Conservation (phyloP, 139 green algal species). For the Auxenochlorella pyrenoidosa region DNA sequence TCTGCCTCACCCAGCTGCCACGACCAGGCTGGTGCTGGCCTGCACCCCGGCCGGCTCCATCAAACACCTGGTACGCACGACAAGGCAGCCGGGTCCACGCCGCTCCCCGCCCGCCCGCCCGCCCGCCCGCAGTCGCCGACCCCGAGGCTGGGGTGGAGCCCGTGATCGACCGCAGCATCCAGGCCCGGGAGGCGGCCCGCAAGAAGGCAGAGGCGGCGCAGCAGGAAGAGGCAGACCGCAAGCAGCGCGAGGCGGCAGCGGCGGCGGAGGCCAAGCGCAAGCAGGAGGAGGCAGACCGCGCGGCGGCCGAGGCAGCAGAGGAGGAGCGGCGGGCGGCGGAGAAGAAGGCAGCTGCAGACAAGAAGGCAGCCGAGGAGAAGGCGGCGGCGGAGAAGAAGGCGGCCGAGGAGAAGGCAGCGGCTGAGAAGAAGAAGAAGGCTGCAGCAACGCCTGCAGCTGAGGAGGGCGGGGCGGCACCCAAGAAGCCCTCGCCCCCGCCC, state of each 20-base stretch:
- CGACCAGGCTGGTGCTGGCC: too few species aligned
- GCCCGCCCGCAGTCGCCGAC: constrained; percentile 14
- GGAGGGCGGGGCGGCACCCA: neutral
- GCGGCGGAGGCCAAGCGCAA: neutral
- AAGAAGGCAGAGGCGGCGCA: neutral
- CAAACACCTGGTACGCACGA: too few species aligned
- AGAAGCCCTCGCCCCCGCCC: neutral
- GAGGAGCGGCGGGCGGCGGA: neutral
- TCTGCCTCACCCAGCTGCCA: too few species aligned
- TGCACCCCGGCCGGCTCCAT: too few species aligned
- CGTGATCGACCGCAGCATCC: neutral
- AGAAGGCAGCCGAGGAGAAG: neutral
- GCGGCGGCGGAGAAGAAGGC: neutral
- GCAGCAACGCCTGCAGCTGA: neutral
- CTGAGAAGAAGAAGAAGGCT: constrained; percentile 9
- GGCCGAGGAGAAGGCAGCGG: neutral
- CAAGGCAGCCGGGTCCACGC: too few species aligned
- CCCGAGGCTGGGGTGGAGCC: constrained; percentile 8
- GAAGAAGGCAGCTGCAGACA: neutral
- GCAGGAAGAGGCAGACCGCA: neutral
- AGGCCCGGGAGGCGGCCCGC: neutral
- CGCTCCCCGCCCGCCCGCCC: neutral
- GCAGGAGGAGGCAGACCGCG: neutral
- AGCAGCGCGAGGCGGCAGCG: neutral
- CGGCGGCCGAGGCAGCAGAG: neutral